phyloP scores from a whole-genome alignment of 2,329 filamentous ascomycete species.

The Pseudogymnoascus sp. region DNA sequence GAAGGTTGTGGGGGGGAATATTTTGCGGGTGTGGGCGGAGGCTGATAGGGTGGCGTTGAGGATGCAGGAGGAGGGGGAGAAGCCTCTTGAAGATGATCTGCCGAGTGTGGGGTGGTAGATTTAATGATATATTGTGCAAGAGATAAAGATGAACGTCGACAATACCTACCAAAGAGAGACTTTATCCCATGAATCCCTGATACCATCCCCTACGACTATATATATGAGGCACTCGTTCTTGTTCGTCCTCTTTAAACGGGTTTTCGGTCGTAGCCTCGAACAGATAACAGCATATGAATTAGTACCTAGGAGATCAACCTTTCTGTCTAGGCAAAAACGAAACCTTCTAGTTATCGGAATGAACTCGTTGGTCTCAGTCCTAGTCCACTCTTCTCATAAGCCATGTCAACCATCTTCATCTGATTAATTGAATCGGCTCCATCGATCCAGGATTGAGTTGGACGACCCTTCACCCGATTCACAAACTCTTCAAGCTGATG shows the following conservation, averaged over 20 bases:
- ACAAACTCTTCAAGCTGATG: constrained; percentile 42
- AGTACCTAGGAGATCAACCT: not conserved
- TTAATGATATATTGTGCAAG: not conserved
- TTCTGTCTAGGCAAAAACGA: not conserved
- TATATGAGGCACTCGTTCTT: no score
- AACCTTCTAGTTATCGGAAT: constrained; percentile 7
- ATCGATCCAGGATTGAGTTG: constrained; percentile 28
- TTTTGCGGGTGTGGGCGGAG: constrained; percentile 75
- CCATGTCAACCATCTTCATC: constrained; percentile 39
- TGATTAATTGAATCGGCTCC: constrained; percentile 34
- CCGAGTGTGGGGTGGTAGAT: constrained; percentile 9
- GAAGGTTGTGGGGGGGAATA: constrained; percentile 71
- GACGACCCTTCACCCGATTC: constrained; percentile 31
- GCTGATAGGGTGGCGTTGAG: constrained; percentile 63
- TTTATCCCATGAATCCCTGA: no score
- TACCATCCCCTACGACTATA: no score
- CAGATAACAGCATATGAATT: not conserved
- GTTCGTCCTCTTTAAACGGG: no score
- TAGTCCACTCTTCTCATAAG: constrained; percentile 35
- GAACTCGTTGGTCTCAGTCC: constrained; percentile 21
- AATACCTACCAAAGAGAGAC: no score
- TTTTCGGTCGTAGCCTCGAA: not conserved
- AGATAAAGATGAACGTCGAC: no score
- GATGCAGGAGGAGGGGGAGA: constrained; percentile 50
- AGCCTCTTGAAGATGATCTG: constrained; percentile 42